phyloP scores from a whole-genome alignment of 306 rosid species.

The Castanea crenata region DNA sequence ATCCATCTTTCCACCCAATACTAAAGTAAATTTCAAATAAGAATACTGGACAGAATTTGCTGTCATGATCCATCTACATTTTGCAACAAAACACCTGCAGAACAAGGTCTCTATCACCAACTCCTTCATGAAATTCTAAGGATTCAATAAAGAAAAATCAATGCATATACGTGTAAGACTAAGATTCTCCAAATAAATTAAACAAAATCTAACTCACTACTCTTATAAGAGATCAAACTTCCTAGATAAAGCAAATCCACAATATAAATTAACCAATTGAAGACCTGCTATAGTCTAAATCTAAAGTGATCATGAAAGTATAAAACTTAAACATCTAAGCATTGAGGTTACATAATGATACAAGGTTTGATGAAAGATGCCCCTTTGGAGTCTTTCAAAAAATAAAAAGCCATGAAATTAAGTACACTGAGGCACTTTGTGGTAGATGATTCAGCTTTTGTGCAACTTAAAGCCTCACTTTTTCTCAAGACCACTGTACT shows the following conservation, averaged over 20 bases:
- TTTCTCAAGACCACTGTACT: too few species aligned
- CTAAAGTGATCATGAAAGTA: neutral
- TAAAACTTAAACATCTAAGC: neutral
- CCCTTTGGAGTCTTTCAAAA: neutral
- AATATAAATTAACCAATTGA: neutral
- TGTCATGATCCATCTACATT: conserved; percentile 40
- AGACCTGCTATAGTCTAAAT: neutral
- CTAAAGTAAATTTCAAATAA: conserved; percentile 20
- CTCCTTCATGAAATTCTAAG: conserved; percentile 11
- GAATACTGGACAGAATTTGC: conserved; percentile 37
- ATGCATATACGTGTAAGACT: neutral
- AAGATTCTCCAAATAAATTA: neutral
- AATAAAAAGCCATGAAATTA: neutral
- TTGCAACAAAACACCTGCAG: conserved; percentile 60
- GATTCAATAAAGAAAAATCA: neutral
- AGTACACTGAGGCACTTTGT: neutral
- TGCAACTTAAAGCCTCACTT: too few species aligned
- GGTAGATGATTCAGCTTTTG: neutral
- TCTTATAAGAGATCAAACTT: neutral
- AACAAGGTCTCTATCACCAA: conserved; percentile 19
- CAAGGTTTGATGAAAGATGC: neutral
- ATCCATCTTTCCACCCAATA: conserved; percentile 40
- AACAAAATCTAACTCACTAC: neutral
- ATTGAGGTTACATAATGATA: neutral
- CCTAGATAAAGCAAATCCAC: neutral